Conservation (phyloP, 768 basidiomycete genomes). For the Daedalea quercina region DNA sequence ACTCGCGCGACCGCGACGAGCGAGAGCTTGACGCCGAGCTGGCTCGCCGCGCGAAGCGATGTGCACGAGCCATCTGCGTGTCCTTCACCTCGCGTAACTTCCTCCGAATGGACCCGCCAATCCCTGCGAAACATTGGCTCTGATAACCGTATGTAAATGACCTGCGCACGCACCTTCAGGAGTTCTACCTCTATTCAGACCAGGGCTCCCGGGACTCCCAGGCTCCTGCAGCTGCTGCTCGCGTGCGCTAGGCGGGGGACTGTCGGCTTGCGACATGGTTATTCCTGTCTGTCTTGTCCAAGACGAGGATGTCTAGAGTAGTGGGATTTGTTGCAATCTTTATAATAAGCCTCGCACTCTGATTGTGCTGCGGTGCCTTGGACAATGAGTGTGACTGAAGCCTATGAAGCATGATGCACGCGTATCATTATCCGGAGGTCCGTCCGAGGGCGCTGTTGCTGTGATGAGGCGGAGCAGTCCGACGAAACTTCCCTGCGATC, state of each 20-base stretch:
- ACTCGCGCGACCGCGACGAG: not conserved
- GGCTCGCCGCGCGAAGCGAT: slow-evolving; percentile 13
- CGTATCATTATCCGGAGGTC: no score
- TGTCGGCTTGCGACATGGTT: no score
- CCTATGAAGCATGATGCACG: no score
- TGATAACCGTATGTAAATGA: not conserved
- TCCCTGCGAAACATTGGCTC: not conserved
- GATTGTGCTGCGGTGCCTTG: no score
- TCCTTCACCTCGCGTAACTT: slow-evolving; percentile 14
- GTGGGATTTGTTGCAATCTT: no score
- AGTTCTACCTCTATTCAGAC: not conserved
- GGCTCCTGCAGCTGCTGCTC: not conserved
- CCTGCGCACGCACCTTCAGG: not conserved
- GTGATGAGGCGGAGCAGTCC: no score
- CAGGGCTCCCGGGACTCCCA: not conserved
- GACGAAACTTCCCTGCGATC: no score
- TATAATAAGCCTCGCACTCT: no score
- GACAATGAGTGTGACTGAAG: no score
- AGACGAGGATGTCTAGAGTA: no score
- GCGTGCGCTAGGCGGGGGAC: not conserved
- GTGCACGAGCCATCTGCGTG: slow-evolving; percentile 10
- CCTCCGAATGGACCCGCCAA: slow-evolving; percentile 15
- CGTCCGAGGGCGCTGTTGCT: no score
- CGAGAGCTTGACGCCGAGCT: not conserved
- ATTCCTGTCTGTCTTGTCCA: no score